phyloP scores from a whole-genome alignment of 768 basidiomycete genomes.

The Vararia minispora region DNA sequence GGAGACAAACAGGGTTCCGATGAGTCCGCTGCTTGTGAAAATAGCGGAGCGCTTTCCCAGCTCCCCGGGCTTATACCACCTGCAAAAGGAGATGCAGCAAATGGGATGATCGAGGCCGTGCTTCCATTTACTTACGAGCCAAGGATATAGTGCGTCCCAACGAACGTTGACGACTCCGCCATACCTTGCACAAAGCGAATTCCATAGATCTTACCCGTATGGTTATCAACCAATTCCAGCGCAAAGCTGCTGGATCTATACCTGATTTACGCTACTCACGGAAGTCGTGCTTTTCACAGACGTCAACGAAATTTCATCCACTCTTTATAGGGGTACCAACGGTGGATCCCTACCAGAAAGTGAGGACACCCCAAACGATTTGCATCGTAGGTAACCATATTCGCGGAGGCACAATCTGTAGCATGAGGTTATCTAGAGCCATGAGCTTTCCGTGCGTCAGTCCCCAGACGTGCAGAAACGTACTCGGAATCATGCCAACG shows the following conservation, averaged over 20 bases:
- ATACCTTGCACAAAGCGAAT: constrained; percentile 68
- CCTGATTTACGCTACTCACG: constrained; percentile 46
- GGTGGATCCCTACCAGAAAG: constrained; percentile 36
- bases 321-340: not conserved
- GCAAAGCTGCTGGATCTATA: constrained; percentile 13
- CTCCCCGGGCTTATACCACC: constrained; percentile 64
- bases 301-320: not conserved
- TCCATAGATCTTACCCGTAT: constrained; percentile 37
- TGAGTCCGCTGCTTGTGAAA: constrained; percentile 53
- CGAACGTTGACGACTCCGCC: constrained; percentile 67
- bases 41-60: constrained; percentile 63
- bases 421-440: constrained; percentile 46
- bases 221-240: not conserved
- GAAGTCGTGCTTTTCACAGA: constrained; percentile 35
- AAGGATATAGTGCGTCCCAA: constrained; percentile 62
- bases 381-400: constrained; percentile 61
- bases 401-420: constrained; percentile 50
- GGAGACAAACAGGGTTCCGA: constrained; percentile 43
- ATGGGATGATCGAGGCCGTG: constrained; percentile 17
- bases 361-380: constrained; percentile 54
- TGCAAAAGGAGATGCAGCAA: constrained; percentile 15
- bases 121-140: no score
- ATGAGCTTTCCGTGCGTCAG: not conserved
- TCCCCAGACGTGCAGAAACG: constrained; percentile 3
- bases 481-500: constrained; percentile 63